Percentiles rank a stretch among this genome's conserved stretches.
Conservation (phyloP, 2,329 filamentous ascomycete species). For the Colletotrichum sp. region DNA sequence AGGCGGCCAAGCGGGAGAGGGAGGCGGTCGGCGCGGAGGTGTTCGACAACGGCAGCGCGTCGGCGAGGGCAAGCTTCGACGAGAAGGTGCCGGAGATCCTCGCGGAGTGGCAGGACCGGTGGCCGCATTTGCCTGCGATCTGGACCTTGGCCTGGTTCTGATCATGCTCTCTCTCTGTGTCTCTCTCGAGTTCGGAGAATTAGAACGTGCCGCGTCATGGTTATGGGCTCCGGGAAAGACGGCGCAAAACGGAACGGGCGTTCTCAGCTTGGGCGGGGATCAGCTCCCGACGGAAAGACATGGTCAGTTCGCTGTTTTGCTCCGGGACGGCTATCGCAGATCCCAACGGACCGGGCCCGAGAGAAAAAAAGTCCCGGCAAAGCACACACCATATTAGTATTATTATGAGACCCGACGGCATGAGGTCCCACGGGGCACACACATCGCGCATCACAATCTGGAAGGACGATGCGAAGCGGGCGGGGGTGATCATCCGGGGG, state of each 20-base stretch:
- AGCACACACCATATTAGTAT: background rate
- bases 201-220: background rate
- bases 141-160: slow-evolving; percentile 98
- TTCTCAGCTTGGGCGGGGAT: background rate
- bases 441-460: background rate
- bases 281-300: background rate
- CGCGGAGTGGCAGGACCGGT: slow-evolving; percentile 91
- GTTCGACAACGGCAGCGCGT: slow-evolving; percentile 73
- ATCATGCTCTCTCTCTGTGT: background rate
- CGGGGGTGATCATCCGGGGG: background rate
- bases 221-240: background rate
- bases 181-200: background rate
- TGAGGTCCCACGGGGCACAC: background rate
- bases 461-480: background rate
- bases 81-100: slow-evolving; percentile 92
- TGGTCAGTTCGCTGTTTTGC: background rate
- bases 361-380: background rate
- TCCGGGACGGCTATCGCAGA: background rate
- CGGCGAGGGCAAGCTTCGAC: slow-evolving; percentile 80
- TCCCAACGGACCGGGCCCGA: background rate
- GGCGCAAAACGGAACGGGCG: background rate
- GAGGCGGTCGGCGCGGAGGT: slow-evolving; percentile 65
- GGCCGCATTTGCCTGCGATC: slow-evolving; percentile 87
- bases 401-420: background rate
- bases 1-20: slow-evolving; percentile 78